These are phyloP conservation scores for Dionaea muscipula DNA, from an alignment of 179 eudicot genomes.

Conservation along the genomic window DNA sequence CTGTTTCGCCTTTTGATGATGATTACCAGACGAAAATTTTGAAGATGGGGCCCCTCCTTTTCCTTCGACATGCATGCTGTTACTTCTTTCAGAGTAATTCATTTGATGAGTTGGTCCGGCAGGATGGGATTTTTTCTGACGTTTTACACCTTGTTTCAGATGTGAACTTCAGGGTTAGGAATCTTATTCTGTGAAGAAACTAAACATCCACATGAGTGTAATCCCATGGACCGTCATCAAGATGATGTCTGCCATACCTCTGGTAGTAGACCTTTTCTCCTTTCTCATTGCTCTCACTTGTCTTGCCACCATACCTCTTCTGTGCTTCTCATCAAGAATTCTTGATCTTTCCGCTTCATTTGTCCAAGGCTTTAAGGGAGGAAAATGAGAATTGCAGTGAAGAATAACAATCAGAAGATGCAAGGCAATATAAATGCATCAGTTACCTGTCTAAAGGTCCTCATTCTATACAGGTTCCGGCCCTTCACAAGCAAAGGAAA, in stretches of 20 bases:
- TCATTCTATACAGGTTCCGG: constrained; percentile 58
- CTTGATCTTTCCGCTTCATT: constrained; percentile 49
- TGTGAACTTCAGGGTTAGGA: constrained; percentile 1
- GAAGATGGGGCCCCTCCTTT: constrained; percentile 12
- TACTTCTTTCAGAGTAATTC: constrained; percentile 18
- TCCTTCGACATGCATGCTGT: constrained; percentile 13
- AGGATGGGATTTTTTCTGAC: constrained; percentile 22
- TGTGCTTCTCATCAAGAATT: constrained; percentile 69
- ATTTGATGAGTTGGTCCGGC: constrained; percentile 19
- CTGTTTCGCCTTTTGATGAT: constrained; percentile 12
- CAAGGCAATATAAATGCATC: background rate
- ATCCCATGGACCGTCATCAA: background rate
- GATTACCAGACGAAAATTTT: constrained; percentile 10
- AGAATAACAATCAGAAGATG: constrained; percentile 6
- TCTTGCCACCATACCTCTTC: constrained; percentile 59
- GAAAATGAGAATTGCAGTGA: constrained; percentile 3
- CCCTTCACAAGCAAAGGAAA: constrained; percentile 73
- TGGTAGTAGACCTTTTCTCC: constrained; percentile 13
- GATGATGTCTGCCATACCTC: constrained; percentile 22
- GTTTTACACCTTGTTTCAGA: constrained; percentile 28
- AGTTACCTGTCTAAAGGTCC: constrained; percentile 65
- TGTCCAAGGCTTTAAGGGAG: constrained; percentile 50
- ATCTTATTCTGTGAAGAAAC: too few relatives aligned
- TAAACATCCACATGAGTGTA: background rate
- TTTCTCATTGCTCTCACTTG: constrained; percentile 30